These are phyloP conservation scores for Orbilia blumenaviensis DNA, from an alignment of 2,329 filamentous ascomycete species.

Conservation along the genomic window DNA sequence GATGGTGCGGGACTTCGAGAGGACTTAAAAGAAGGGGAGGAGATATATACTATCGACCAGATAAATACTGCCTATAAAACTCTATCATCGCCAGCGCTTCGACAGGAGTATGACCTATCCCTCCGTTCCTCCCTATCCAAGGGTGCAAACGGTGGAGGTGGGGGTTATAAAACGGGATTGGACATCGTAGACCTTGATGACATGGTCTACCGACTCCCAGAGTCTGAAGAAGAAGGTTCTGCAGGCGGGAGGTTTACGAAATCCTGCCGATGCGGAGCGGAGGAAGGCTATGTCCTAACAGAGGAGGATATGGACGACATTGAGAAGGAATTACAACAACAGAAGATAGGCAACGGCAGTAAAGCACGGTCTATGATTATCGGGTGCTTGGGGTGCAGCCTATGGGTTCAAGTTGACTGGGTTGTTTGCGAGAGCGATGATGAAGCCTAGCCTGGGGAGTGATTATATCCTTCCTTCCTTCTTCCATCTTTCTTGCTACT, in stretches of 20 bases:
- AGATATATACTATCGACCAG: conserved; percentile 69
- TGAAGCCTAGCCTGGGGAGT: conserved; percentile 29
- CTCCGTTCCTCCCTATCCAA: conserved; percentile 58
- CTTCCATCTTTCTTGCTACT: not conserved
- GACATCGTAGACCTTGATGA: conserved; percentile 74
- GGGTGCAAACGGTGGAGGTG: conserved; percentile 14
- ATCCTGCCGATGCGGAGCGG: conserved; percentile 72
- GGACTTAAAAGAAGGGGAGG: conserved; percentile 4
- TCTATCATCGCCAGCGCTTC: conserved; percentile 66
- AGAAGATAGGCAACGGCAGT: not conserved
- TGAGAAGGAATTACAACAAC: conserved; percentile 62
- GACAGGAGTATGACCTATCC: conserved; percentile 67
- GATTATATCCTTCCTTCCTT: conserved; percentile 41
- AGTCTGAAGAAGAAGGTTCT: conserved; percentile 60
- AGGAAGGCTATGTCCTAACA: conserved; percentile 68
- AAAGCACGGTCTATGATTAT: conserved; percentile 65
- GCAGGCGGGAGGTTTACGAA: conserved; percentile 64
- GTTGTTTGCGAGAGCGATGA: conserved; percentile 64
- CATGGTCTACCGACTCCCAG: conserved; percentile 65
- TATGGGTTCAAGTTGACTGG: conserved; percentile 74
- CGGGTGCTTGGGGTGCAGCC: conserved; percentile 72
- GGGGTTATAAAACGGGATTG: conserved; percentile 68
- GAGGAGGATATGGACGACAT: conserved; percentile 71
- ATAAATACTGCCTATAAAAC: conserved; percentile 70
- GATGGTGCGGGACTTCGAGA: conserved; percentile 3